Evolutionary conservation across 2,329 filamentous ascomycete species (phyloP), one percentile per base, ranked within the genome.

Genomic region (Allantophomopsis lycopodina): DNA sequence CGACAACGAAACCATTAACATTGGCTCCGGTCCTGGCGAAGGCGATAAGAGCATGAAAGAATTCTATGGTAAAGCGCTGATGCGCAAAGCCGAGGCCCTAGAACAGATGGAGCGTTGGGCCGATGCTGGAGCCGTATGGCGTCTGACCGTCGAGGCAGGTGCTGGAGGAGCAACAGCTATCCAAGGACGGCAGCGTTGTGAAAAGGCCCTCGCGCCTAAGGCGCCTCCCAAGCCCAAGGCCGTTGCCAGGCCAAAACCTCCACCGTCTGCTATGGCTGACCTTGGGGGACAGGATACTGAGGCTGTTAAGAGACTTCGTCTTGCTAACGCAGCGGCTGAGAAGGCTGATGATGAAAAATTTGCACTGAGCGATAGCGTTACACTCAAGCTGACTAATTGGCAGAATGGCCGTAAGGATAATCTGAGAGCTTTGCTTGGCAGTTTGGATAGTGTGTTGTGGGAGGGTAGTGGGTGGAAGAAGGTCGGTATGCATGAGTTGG

Each of bases 41-140:
- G 69, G 79, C 41, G 64, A 65, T 15, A 91, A 93, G 48, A 81
- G 89, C 36, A 94, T 98, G 84, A 82, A 76, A 46, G 88, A 94
- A 14, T 83, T 94, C 45, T 96, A 83, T 54, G 88, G 86, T 39
- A 98, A 96, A 59, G 89, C 89, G 0, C 64, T 96, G 21, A 89
- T 84, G 62, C 81, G 91, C 40, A 96, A 96, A 64, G 91, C 91
- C 1, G 91, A 98, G 61, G 91, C 87, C 1, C 68, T 96, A 7
- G 91, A 98, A 59, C 83, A 94, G 55, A 81, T 98, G 68, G 91
- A 98, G 62, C 85, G 82, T 55, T 98, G 89, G 89, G 62, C 65
- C 2, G 89, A 96, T 38, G 91, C 91, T 1, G 78, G 76, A 0
- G 63, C 67, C 2, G 77, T 83, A 0, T 98, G 91, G 91, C 77